These are phyloP conservation scores for Diutina mesorugosa DNA, from an alignment of 1,139 yeast species.

Conservation along the genomic window DNA sequence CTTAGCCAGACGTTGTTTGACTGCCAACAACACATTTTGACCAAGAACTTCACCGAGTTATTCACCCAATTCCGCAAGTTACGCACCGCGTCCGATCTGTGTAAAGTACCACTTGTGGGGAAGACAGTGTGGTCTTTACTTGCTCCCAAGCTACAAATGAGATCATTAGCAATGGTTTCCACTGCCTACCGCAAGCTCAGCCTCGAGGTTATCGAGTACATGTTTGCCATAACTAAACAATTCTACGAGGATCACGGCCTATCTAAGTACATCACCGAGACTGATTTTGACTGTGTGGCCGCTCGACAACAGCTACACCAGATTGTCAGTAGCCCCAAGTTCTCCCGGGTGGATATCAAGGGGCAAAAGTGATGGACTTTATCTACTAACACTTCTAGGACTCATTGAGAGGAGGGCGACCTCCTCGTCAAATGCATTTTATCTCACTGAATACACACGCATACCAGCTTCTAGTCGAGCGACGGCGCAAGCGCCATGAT, in stretches of 20 bases:
- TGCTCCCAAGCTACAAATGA: constrained; percentile 5
- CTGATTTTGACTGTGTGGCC: constrained; percentile 28
- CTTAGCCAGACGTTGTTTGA: background rate
- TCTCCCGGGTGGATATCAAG: constrained; percentile 73
- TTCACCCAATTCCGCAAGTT: background rate
- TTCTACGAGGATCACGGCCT: constrained; percentile 34
- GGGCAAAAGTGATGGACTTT: constrained; percentile 51
- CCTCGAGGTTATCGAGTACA: constrained; percentile 27
- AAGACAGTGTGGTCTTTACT: background rate
- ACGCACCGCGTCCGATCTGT: background rate
- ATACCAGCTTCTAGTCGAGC: constrained; percentile 6
- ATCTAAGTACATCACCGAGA: constrained; percentile 16
- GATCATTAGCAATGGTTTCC: constrained; percentile 46
- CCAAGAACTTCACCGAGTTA: background rate
- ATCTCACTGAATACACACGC: background rate
- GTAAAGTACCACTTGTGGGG: background rate
- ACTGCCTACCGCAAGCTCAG: constrained; percentile 47
- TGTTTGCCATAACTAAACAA: constrained; percentile 31
- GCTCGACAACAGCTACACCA: constrained; percentile 33
- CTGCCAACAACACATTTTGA: background rate
- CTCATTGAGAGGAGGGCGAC: too few species aligned
- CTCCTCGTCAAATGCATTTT: too few species aligned
- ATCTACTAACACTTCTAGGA: too few species aligned
- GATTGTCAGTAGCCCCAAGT: constrained; percentile 27
- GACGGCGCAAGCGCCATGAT: constrained; percentile 56